phyloP scores from a whole-genome alignment of 1,284 basidiomycete species.

The Trichosporon asahii region DNA sequence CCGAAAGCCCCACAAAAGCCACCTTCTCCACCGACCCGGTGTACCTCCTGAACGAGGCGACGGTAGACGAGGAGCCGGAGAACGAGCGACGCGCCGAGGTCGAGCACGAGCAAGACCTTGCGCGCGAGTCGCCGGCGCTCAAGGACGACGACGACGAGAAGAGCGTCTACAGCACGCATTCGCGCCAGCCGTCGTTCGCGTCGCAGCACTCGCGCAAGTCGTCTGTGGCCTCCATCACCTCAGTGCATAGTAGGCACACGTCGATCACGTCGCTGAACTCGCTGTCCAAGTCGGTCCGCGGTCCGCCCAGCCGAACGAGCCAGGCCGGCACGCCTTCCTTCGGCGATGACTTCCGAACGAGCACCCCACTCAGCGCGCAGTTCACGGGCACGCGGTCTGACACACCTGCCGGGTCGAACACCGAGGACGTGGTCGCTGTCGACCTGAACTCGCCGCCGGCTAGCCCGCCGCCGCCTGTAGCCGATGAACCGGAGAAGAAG shows the following conservation, averaged over 20 bases:
- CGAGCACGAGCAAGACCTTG: not conserved
- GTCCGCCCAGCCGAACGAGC: not conserved
- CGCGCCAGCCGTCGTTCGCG: not conserved
- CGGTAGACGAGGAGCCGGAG: constrained; percentile 11
- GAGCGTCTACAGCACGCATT: not conserved
- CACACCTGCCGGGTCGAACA: not conserved
- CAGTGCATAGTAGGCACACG: not conserved
- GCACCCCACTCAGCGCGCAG: not conserved
- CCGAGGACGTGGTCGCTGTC: not conserved
- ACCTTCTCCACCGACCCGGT: constrained; percentile 3
- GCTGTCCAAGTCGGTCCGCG: not conserved
- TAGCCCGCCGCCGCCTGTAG: not conserved
- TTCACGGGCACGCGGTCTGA: not conserved
- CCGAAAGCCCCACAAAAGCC: constrained; percentile 1
- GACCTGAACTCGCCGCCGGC: not conserved
- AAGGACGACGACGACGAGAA: constrained; percentile 1
- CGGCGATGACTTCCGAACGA: constrained; percentile 4
- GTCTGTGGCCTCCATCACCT: not conserved
- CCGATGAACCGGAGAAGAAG: not conserved
- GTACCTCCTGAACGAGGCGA: not conserved
- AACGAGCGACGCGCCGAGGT: constrained; percentile 12
- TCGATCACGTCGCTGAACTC: constrained; percentile 1
- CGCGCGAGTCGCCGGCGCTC: not conserved
- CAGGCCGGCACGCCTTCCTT: not conserved
- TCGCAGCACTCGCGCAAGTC: constrained; percentile 7